A percentile compares a stretch with the other conserved stretches of the same genome.
Conservation (phyloP, 257 asterid species). For the Solanum tarijense region DNA sequence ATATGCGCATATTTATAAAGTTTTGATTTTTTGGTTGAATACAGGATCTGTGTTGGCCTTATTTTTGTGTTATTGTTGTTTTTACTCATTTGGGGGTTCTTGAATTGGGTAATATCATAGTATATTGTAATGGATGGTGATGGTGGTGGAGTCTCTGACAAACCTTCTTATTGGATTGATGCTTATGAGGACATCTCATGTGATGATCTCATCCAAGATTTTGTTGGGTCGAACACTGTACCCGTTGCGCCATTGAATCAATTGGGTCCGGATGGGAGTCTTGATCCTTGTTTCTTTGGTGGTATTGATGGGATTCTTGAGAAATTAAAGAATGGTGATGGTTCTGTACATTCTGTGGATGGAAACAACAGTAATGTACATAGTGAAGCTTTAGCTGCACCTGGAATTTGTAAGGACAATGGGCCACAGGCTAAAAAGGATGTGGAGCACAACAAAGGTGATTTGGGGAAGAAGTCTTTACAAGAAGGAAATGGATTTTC, state of each 20-base stretch:
- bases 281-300: constrained; percentile 53
- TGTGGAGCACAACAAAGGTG: not conserved
- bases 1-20: not conserved
- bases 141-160: constrained; percentile 28
- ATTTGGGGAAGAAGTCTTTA: not conserved
- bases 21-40: not conserved
- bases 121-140: constrained; percentile 44
- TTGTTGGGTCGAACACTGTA: constrained; percentile 23
- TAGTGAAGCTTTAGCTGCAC: constrained; percentile 4
- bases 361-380: constrained; percentile 1
- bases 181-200: constrained; percentile 76
- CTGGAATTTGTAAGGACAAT: not conserved
- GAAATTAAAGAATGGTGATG: constrained; percentile 42
- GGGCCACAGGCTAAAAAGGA: not conserved
- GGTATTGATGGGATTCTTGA: constrained; percentile 71
- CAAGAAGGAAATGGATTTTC: not conserved
- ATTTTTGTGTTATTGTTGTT: not conserved
- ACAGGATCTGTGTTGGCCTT: not conserved
- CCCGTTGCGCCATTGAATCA: constrained; percentile 5
- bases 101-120: not conserved
- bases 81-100: not conserved
- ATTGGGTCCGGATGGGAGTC: constrained; percentile 13
- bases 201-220: constrained; percentile 39
- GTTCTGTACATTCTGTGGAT: constrained; percentile 10
- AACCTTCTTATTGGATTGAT: constrained; percentile 81